Evolutionary conservation across 768 basidiomycete genomes (phyloP).

Genomic region (Rhodosporidiobolus odoratus): DNA sequence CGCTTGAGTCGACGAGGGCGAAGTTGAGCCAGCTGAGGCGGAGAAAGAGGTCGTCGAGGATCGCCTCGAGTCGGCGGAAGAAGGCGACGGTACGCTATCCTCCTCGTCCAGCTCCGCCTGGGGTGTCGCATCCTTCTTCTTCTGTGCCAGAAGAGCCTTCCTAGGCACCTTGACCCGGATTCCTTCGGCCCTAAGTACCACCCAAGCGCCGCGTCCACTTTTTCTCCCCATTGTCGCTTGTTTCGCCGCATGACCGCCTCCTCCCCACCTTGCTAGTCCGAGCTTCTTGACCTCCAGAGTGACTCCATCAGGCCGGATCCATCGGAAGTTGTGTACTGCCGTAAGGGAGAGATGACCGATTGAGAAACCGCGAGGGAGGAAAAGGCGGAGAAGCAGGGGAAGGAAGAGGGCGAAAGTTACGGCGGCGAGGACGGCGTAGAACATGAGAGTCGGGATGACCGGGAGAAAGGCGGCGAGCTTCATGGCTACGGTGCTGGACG

Average conservation of each 20-base stretch:
- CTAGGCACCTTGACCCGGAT: neutral
- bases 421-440: neutral
- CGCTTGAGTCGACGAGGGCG: neutral
- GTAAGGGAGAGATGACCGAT: slow-evolving; percentile 20
- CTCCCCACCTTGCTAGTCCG: neutral
- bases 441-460: neutral
- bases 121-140: neutral
- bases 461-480: neutral
- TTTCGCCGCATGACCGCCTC: neutral
- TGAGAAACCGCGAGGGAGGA: slow-evolving; percentile 7
- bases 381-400: slow-evolving; percentile 17
- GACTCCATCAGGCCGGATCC: neutral
- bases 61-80: neutral
- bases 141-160: neutral
- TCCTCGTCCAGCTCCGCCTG: no score
- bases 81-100: no score
- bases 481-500: neutral
- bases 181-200: slow-evolving; percentile 15
- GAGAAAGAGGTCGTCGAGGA: neutral
- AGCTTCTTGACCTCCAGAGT: slow-evolving; percentile 6
- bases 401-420: slow-evolving; percentile 4
- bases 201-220: slow-evolving; percentile 7
- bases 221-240: neutral
- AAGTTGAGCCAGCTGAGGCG: neutral
- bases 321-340: slow-evolving; percentile 22